These are phyloP conservation scores for Tricholoma sp. DNA, from an alignment of 768 basidiomycete species.

Conservation along the genomic window DNA sequence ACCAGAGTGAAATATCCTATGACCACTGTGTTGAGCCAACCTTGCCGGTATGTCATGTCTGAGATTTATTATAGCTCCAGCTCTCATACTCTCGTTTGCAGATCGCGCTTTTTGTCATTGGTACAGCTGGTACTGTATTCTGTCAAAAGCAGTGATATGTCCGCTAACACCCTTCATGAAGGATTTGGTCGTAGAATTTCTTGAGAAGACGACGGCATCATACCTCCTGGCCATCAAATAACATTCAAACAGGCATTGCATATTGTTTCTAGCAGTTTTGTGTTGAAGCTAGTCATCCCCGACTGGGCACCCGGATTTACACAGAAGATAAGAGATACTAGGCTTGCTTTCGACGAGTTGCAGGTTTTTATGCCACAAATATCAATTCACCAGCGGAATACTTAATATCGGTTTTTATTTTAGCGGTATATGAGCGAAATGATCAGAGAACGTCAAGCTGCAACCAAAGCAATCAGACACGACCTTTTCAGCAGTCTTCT, in stretches of 20 bases:
- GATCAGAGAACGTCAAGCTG: too few relatives aligned
- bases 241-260: too few relatives aligned
- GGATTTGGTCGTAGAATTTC: slow-evolving; percentile 49
- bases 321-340: slow-evolving; percentile 22
- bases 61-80: too few relatives aligned
- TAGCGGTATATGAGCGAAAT: too few relatives aligned
- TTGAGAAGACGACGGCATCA: slow-evolving; percentile 36
- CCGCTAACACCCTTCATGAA: slow-evolving; percentile 9
- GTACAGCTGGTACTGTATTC: slow-evolving; percentile 39
- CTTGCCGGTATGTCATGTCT: slow-evolving; percentile 33
- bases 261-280: slow-evolving; percentile 31
- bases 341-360: slow-evolving; percentile 39
- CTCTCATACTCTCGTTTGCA: slow-evolving; percentile 15
- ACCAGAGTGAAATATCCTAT: too few relatives aligned
- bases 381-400: not conserved
- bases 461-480: too few relatives aligned
- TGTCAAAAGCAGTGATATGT: not conserved
- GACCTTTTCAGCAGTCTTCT: too few relatives aligned
- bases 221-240: slow-evolving; percentile 39
- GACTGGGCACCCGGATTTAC: slow-evolving; percentile 34
- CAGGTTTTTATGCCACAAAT: slow-evolving; percentile 21
- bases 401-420: not conserved
- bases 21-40: slow-evolving; percentile 50
- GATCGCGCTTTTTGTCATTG: slow-evolving; percentile 54
- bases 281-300: slow-evolving; percentile 34